Evolutionary conservation across 179 eudicot genomes (phyloP).

Genomic region (Amaranthus tricolor): DNA sequence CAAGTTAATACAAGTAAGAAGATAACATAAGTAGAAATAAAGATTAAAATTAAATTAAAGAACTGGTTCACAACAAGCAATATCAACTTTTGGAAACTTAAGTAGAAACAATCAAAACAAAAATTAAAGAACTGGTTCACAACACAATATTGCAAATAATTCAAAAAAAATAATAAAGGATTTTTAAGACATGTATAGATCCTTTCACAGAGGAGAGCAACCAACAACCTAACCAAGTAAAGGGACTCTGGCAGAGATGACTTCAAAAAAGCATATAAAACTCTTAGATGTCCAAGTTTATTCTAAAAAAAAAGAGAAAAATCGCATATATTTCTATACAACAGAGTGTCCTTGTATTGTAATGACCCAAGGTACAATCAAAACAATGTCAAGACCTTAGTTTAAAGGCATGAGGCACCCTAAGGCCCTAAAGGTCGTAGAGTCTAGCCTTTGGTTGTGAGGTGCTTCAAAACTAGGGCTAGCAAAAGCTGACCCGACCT

Average conservation of each 20-base stretch:
- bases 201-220: not conserved
- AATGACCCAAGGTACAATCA: not conserved
- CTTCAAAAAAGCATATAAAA: not conserved
- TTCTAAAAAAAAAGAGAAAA: not conserved
- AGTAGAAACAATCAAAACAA: not conserved
- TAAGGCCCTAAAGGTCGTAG: too few species aligned
- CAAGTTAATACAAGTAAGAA: not conserved
- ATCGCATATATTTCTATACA: too few species aligned
- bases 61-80: not conserved
- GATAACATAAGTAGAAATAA: not conserved
- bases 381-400: conserved; percentile 4
- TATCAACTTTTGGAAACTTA: not conserved
- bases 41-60: too few species aligned
- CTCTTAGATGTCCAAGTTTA: not conserved
- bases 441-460: too few species aligned
- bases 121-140: not conserved
- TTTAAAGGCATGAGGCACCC: conserved; percentile 3
- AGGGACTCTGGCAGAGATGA: not conserved
- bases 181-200: not conserved
- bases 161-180: not conserved
- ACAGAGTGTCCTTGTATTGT: not conserved
- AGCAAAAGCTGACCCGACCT: too few species aligned
- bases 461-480: too few species aligned
- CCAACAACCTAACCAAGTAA: not conserved
- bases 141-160: not conserved